Evolutionary conservation across 208 protist genomes (phyloP).

Genomic region (Trypanosoma cruzi): DNA sequence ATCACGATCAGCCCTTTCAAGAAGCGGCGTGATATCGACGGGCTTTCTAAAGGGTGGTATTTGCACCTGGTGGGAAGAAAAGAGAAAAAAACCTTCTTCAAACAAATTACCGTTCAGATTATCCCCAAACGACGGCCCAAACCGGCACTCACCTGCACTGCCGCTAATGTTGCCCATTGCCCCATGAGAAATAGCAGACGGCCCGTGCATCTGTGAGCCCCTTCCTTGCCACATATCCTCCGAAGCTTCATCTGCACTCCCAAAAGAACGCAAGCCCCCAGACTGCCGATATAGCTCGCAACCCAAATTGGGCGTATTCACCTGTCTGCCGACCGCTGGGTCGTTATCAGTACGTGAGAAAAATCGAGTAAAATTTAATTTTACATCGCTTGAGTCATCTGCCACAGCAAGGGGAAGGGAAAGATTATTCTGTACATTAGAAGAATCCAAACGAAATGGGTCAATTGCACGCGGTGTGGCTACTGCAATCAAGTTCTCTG

Average conservation of each 20-base stretch:
- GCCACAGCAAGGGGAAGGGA: background rate
- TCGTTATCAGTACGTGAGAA: background rate
- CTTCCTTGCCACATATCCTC: background rate
- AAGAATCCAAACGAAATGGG: background rate
- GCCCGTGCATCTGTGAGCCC: background rate
- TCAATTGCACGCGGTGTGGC: background rate
- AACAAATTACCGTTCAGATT: background rate
- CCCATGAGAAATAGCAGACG: background rate
- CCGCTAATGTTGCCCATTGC: background rate
- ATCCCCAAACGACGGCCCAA: background rate
- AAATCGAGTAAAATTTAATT: background rate
- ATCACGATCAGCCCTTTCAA: conserved; percentile 11
- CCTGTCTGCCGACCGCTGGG: background rate
- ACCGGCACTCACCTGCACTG: background rate
- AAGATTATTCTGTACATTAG: conserved; percentile 1
- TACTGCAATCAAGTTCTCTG: background rate
- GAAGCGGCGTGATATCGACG: conserved; percentile 1
- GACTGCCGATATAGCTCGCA: background rate
- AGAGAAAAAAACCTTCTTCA: background rate
- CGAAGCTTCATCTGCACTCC: background rate
- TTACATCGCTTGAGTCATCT: background rate
- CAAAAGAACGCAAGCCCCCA: background rate
- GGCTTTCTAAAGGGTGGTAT: conserved; percentile 16
- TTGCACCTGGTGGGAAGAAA: background rate
- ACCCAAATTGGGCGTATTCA: conserved; percentile 1